Base-by-base conservation (phyloP, 2,329 filamentous ascomycete species). In the Dothideomycetes sp. region DNA sequence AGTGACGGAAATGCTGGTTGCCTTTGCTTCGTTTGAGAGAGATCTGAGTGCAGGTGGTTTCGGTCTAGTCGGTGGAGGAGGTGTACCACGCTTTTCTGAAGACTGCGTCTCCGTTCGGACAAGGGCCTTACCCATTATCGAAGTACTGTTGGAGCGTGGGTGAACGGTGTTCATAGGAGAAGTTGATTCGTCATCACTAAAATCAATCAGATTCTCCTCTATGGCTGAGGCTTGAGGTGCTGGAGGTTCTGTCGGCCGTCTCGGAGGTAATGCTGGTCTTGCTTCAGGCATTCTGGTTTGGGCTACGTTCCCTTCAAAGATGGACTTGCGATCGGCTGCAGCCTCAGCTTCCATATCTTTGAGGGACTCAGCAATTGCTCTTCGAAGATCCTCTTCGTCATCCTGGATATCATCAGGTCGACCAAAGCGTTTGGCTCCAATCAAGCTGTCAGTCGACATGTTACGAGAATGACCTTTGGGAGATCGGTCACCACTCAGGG, bases 331-430 rank as follows among this genome's bases (percentile, higher is more conserved):
- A 15, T 40, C 25, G 12, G 33, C 20, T 19, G 28, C 33, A 43
- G 47, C 58, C 52, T 59, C 52, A 20, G 51, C 45, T 37, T 70
- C 65, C 52, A 68, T 58, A 20, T 68, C 63, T 15, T 59, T 58
- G 7, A 71, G 48, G 1, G 67, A 70, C 4, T 65, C 65, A 20
- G 63, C 62, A 29, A 71, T 69, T 1, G 68, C 68, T 23, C 65
- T 63, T 49, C 60, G 58, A 11, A 70, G 52, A 25, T 70, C 65
- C 5, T 64, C 62, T 40, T 71, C 67, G 27, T 69, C 60, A n/a
- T 70, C 60, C 23, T 64, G 61, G 15, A 55, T 55, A 39, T 59
- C 58, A 7, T 49, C 39, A 3, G 55, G 57, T 22, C 57, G 47
- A 9, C 52, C 52, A 1, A 60, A 43, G 15, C 52, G 44, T 43